Conservation (phyloP, 2,329 filamentous ascomycete genomes). For the Phialophora tarda region DNA sequence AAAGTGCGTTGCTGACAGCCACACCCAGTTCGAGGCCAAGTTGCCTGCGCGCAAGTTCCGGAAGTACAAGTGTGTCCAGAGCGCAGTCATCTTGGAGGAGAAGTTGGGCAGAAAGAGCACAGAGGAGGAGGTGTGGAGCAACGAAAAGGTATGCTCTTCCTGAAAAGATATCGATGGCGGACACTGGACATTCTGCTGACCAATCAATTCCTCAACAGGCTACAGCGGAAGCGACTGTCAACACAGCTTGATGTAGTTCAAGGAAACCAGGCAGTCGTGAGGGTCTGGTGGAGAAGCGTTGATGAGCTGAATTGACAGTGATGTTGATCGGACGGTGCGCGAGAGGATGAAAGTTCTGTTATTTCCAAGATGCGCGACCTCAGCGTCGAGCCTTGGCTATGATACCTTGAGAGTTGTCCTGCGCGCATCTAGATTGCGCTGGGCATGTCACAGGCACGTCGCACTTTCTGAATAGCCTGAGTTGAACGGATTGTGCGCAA, state of each 20-base stretch:
- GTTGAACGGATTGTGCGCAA: background rate
- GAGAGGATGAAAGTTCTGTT: background rate
- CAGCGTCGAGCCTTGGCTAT: background rate
- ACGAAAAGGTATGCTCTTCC: conserved; percentile 52
- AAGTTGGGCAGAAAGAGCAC: conserved; percentile 13
- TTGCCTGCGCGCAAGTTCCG: conserved; percentile 46
- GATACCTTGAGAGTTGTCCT: background rate
- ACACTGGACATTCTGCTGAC: background rate
- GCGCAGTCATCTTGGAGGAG: conserved; percentile 23
- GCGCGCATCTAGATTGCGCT: background rate
- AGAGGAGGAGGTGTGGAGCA: conserved; percentile 6
- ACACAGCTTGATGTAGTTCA: background rate
- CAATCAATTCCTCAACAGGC: background rate
- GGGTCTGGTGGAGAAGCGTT: background rate
- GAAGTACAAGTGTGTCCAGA: conserved; percentile 46
- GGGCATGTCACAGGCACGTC: background rate
- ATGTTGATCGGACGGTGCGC: background rate
- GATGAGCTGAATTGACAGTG: background rate
- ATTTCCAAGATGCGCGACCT: background rate
- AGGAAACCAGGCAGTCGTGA: too few species aligned
- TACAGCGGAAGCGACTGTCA: background rate
- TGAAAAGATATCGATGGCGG: background rate
- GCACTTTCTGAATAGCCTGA: background rate
- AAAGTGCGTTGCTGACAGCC: background rate
- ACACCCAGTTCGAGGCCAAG: conserved; percentile 45